phyloP scores from a whole-genome alignment of 176 grass and related monocot species.

The Pontederia crassipes region DNA sequence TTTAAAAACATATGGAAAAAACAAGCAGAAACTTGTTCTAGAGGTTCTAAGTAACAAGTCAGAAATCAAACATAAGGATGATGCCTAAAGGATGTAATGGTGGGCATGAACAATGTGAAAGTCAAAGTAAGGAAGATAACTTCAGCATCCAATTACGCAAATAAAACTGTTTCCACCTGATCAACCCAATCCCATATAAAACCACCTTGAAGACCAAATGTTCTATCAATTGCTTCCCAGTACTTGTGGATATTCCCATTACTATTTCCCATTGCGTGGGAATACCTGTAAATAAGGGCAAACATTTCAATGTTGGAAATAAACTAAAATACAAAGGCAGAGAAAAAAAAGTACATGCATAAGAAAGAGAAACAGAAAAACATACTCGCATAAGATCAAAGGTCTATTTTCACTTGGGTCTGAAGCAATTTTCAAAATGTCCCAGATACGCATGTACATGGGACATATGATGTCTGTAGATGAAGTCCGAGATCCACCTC shows the following conservation, averaged over 20 bases:
- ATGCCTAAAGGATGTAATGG: too few relatives aligned
- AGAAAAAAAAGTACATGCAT: conserved; percentile 1
- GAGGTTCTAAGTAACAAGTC: too few relatives aligned
- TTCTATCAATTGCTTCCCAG: conserved; percentile 83
- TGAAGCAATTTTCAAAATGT: conserved; percentile 79
- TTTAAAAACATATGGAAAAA: too few relatives aligned
- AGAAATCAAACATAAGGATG: too few relatives aligned
- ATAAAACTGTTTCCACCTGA: conserved; percentile 36
- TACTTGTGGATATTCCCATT: conserved; percentile 87
- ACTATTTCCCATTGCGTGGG: conserved; percentile 98
- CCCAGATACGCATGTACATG: conserved; percentile 98
- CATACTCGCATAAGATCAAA: conserved; percentile 97
- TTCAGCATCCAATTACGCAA: neutral
- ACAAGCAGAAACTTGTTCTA: too few relatives aligned
- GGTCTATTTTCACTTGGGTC: conserved; percentile 82
- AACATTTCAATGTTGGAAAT: neutral
- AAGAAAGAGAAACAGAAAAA: conserved; percentile 12
- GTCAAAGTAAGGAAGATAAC: neutral
- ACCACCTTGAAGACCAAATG: conserved; percentile 93
- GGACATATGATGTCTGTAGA: conserved; percentile 96
- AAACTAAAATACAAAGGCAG: conserved; percentile 9
- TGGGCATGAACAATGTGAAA: neutral
- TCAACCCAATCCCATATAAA: conserved; percentile 98
- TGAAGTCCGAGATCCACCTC: conserved; percentile 77
- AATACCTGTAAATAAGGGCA: conserved; percentile 51